Evolutionary conservation across 2,329 filamentous ascomycete genomes (phyloP).

Genomic region (Colletotrichum chlorophyti): DNA sequence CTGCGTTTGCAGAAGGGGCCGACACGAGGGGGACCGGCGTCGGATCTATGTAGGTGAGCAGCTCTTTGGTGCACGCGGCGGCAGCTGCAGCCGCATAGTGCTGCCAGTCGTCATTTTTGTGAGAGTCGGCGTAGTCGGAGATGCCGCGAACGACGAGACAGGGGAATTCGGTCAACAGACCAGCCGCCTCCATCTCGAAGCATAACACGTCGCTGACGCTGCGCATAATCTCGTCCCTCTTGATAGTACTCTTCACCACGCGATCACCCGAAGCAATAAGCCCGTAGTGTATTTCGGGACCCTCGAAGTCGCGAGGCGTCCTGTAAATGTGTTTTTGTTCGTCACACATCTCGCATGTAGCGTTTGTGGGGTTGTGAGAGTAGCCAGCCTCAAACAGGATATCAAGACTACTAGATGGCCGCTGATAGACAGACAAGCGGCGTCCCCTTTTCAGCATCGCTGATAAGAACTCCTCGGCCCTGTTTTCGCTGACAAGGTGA

Average conservation of each 20-base stretch:
- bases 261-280: constrained; percentile 6
- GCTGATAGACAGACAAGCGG: not conserved
- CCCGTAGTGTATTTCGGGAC: constrained; percentile 8
- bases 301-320: not conserved
- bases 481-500: not conserved
- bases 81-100: constrained; percentile 39
- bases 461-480: not conserved
- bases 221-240: not conserved
- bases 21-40: not conserved
- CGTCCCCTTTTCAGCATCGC: not conserved
- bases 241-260: not conserved
- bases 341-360: not conserved
- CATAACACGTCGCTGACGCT: constrained; percentile 24
- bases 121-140: constrained; percentile 45
- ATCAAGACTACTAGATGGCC: not conserved
- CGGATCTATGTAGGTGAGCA: not conserved
- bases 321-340: not conserved
- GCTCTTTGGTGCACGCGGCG: constrained; percentile 31
- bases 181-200: constrained; percentile 38
- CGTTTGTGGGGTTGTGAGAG: not conserved
- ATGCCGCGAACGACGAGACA: constrained; percentile 44
- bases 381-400: not conserved
- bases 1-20: not conserved
- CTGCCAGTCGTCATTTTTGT: constrained; percentile 46
- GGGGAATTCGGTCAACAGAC: constrained; percentile 33